Evolutionary conservation across 1,139 yeast species (phyloP).

Genomic region (Debaryomyces nepalensis): DNA sequence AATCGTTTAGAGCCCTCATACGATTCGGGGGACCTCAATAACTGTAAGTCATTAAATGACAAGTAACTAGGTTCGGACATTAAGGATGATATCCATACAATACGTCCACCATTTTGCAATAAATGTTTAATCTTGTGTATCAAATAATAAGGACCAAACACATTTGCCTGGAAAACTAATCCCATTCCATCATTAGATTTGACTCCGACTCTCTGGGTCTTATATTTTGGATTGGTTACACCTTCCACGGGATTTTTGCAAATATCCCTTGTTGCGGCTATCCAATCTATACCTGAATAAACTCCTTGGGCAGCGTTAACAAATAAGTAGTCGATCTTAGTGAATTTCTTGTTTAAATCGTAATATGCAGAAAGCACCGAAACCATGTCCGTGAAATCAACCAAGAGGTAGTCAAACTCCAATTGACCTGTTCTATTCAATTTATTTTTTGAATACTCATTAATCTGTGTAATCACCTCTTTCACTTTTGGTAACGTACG

Average conservation of each 20-base stretch:
- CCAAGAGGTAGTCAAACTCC: slow-evolving; percentile 83
- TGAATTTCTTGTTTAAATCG: slow-evolving; percentile 67
- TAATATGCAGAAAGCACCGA: slow-evolving; percentile 76
- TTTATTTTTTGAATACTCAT: slow-evolving; percentile 47
- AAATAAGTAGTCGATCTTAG: slow-evolving; percentile 73
- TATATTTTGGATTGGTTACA: slow-evolving; percentile 83
- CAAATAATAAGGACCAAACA: slow-evolving; percentile 90
- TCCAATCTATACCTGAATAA: slow-evolving; percentile 85
- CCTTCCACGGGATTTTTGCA: slow-evolving; percentile 70
- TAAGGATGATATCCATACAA: slow-evolving; percentile 85
- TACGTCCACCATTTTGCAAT: slow-evolving; percentile 58
- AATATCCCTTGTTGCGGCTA: slow-evolving; percentile 71
- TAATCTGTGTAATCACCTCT: slow-evolving; percentile 69
- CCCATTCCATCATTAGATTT: slow-evolving; percentile 78
- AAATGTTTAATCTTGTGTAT: slow-evolving; percentile 62
- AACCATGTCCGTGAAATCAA: slow-evolving; percentile 91
- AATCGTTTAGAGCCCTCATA: slow-evolving; percentile 93
- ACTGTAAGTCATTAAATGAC: slow-evolving; percentile 74
- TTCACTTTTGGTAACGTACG: slow-evolving; percentile 84
- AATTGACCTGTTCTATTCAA: slow-evolving; percentile 54
- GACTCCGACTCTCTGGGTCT: slow-evolving; percentile 77
- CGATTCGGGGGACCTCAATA: slow-evolving; percentile 64
- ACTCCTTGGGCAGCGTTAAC: slow-evolving; percentile 91
- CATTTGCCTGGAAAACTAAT: slow-evolving; percentile 90
- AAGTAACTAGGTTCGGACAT: slow-evolving; percentile 76